Evolutionary conservation across 1,139 yeast species (phyloP).

Genomic region (Taiozyma onychis): DNA sequence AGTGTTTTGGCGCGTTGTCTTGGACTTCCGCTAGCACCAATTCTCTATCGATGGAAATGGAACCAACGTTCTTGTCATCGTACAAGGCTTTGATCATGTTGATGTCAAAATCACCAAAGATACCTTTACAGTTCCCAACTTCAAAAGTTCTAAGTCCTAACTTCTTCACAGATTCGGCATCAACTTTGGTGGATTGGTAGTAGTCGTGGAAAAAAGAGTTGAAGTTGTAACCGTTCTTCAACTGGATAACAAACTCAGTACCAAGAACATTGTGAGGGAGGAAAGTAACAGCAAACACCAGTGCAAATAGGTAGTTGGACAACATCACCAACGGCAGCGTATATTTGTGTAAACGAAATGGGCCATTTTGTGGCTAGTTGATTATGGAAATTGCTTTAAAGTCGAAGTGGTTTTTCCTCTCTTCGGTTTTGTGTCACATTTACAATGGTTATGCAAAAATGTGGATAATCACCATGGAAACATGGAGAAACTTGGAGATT

Average conservation of each 20-base stretch:
- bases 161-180: conserved; percentile 6
- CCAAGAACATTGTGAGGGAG: conserved; percentile 1
- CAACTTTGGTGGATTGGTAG: conserved; percentile 8
- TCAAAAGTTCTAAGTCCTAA: conserved; percentile 17
- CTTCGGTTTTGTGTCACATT: neutral
- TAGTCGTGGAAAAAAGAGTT: conserved; percentile 14
- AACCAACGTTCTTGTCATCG: conserved; percentile 21
- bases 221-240: conserved; percentile 14
- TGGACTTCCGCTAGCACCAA: conserved; percentile 29
- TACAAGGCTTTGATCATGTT: conserved; percentile 17
- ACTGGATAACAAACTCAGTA: conserved; percentile 21
- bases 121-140: conserved; percentile 24
- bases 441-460: no score
- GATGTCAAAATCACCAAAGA: conserved; percentile 24
- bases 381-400: neutral
- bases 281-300: neutral
- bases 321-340: neutral
- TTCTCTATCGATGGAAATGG: conserved; percentile 26
- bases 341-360: no score
- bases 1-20: conserved; percentile 42
- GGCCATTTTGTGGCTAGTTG: neutral
- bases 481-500: no score
- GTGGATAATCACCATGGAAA: neutral
- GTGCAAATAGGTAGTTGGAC: neutral
- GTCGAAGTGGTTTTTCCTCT: neutral